Percentiles rank a stretch among this genome's conserved stretches.
Conservation (phyloP, 2,329 filamentous ascomycete genomes). For the Proliferodiscus dingleyae region DNA sequence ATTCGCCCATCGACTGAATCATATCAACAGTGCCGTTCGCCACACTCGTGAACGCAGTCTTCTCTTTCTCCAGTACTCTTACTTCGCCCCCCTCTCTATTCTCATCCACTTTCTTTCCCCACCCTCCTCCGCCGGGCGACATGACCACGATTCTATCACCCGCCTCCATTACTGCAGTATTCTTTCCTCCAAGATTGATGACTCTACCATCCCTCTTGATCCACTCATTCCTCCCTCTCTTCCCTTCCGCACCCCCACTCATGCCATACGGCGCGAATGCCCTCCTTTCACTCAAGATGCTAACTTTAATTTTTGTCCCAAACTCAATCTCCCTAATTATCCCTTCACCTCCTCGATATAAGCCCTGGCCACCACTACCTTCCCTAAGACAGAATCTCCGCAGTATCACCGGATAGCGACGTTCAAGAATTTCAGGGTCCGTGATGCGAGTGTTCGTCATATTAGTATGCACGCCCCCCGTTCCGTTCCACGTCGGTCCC, state of each 20-base stretch:
- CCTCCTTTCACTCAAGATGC: slow-evolving; percentile 73
- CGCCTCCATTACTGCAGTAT: slow-evolving; percentile 18
- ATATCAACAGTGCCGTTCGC: slow-evolving; percentile 4
- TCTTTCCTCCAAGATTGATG: slow-evolving; percentile 25
- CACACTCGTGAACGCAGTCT: background rate
- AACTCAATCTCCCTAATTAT: slow-evolving; percentile 76
- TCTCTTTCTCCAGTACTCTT: background rate
- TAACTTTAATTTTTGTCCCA: slow-evolving; percentile 66
- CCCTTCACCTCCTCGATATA: slow-evolving; percentile 65
- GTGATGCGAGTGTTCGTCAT: slow-evolving; percentile 84
- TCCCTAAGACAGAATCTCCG: slow-evolving; percentile 60
- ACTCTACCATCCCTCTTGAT: slow-evolving; percentile 36
- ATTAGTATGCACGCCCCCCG: slow-evolving; percentile 69
- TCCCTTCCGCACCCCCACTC: slow-evolving; percentile 71
- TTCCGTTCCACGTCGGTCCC: slow-evolving; percentile 50
- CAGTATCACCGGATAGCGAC: slow-evolving; percentile 67
- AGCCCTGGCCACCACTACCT: slow-evolving; percentile 58
- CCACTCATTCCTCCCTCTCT: slow-evolving; percentile 80
- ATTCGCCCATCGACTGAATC: slow-evolving; percentile 6
- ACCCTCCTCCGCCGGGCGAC: slow-evolving; percentile 23
- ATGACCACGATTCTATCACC: slow-evolving; percentile 24
- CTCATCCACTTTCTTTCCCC: slow-evolving; percentile 11
- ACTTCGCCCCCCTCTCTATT: background rate
- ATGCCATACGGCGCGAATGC: slow-evolving; percentile 75
- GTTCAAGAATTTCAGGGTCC: slow-evolving; percentile 71